Evolutionary conservation across 1,139 yeast species (phyloP).

Genomic region (Pichia sp.): DNA sequence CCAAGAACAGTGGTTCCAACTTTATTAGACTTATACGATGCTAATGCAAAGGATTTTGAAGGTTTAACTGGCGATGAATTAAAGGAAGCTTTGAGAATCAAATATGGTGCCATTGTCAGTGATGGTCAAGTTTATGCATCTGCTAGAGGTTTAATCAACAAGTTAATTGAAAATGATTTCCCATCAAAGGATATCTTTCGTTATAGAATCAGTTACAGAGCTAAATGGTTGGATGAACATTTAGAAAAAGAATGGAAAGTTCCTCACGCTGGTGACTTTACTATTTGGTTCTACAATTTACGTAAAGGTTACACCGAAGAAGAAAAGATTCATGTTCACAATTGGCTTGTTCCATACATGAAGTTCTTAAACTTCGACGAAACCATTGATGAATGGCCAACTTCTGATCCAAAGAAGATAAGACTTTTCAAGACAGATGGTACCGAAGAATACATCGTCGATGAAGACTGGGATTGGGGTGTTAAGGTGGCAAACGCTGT

Average conservation of each 20-base stretch:
- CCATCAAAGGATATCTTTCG: conserved; percentile 33
- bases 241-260: conserved; percentile 30
- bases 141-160: conserved; percentile 34
- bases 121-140: conserved; percentile 42
- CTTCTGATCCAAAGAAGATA: conserved; percentile 24
- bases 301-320: conserved; percentile 31
- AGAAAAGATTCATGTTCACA: conserved; percentile 25
- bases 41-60: conserved; percentile 10
- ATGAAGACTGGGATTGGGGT: conserved; percentile 38
- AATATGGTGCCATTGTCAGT: conserved; percentile 37
- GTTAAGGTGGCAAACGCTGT: conserved; percentile 32
- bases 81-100: conserved; percentile 24
- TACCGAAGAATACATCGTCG: conserved; percentile 26
- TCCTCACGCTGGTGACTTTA: conserved; percentile 36
- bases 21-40: conserved; percentile 33
- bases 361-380: conserved; percentile 28
- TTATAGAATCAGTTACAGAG: conserved; percentile 35
- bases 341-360: conserved; percentile 33
- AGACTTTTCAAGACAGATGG: conserved; percentile 33
- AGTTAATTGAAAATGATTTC: conserved; percentile 29
- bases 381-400: conserved; percentile 30
- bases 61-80: conserved; percentile 18
- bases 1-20: conserved; percentile 33
- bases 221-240: conserved; percentile 31
- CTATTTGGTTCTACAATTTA: conserved; percentile 34